Conservation (phyloP, 2,329 filamentous ascomycete genomes). For the Penicillium sp. region DNA sequence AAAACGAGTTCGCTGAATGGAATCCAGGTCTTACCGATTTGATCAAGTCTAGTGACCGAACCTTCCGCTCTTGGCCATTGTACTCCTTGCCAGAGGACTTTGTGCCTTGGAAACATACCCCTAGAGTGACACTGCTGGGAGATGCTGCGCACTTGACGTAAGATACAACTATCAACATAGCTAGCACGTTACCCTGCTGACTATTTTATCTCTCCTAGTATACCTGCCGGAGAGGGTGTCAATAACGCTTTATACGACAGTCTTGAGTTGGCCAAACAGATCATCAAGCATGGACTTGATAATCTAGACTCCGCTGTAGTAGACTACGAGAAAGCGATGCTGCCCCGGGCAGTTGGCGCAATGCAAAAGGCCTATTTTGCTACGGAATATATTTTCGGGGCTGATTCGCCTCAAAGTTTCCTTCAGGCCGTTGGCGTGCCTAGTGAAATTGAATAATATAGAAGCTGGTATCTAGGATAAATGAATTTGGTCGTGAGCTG, state of each 20-base stretch:
- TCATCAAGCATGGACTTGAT: conserved; percentile 8
- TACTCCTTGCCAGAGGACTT: conserved; percentile 19
- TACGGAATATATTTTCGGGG: conserved; percentile 9
- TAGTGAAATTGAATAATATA: too few species aligned
- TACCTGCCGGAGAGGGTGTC: conserved; percentile 25
- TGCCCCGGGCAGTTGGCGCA: conserved; percentile 17
- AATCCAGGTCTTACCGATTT: conserved; percentile 17
- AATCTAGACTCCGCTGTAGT: conserved; percentile 20
- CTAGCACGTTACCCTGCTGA: neutral
- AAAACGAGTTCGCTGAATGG: conserved; percentile 13
- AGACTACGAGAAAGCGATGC: conserved; percentile 24
- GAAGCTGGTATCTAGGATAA: too few species aligned
- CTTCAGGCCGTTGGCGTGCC: neutral
- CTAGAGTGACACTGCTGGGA: conserved; percentile 26
- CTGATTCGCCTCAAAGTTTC: conserved; percentile 8
- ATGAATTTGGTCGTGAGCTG: too few species aligned
- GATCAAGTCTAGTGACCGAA: conserved; percentile 17
- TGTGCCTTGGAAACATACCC: conserved; percentile 20
- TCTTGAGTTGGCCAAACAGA: conserved; percentile 18
- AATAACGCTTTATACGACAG: conserved; percentile 29
- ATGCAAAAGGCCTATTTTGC: conserved; percentile 13
- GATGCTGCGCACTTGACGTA: conserved; percentile 26
- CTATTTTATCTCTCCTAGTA: neutral
- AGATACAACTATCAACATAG: conserved; percentile 18
- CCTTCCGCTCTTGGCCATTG: conserved; percentile 22